These are phyloP conservation scores for Calocera viscosa DNA, from an alignment of 768 basidiomycete genomes.

Conservation along the genomic window DNA sequence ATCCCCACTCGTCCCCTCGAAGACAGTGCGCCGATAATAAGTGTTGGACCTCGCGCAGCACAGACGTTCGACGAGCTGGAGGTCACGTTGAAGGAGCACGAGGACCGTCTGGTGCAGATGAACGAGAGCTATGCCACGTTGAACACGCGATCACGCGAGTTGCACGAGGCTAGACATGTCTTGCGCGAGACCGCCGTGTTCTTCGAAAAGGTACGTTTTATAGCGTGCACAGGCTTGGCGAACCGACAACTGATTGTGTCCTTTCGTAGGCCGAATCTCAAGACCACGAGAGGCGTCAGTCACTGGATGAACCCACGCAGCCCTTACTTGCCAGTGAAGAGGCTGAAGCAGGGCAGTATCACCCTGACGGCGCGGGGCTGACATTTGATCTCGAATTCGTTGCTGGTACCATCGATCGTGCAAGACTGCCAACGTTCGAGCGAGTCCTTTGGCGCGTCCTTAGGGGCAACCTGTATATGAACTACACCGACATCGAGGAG, in stretches of 20 bases:
- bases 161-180: conserved; percentile 89
- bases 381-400: conserved; percentile 88
- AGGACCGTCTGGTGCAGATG: conserved; percentile 74
- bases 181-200: conserved; percentile 91
- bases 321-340: conserved; percentile 89
- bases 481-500: conserved; percentile 87
- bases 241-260: not conserved
- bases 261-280: conserved; percentile 58
- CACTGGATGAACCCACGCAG: conserved; percentile 82
- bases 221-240: not conserved
- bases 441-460: conserved; percentile 96
- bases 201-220: conserved; percentile 60
- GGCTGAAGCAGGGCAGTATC: conserved; percentile 37
- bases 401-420: conserved; percentile 89
- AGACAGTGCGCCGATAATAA: conserved; percentile 76
- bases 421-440: conserved; percentile 85
- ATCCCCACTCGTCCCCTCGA: conserved; percentile 73
- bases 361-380: conserved; percentile 24
- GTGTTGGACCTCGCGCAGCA: conserved; percentile 82
- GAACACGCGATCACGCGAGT: conserved; percentile 71
- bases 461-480: conserved; percentile 98
- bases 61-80: conserved; percentile 92
- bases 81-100: conserved; percentile 73
- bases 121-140: conserved; percentile 84
- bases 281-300: conserved; percentile 66